phyloP scores from a whole-genome alignment of 2,329 filamentous ascomycete species.

The Helminthosporium solani region DNA sequence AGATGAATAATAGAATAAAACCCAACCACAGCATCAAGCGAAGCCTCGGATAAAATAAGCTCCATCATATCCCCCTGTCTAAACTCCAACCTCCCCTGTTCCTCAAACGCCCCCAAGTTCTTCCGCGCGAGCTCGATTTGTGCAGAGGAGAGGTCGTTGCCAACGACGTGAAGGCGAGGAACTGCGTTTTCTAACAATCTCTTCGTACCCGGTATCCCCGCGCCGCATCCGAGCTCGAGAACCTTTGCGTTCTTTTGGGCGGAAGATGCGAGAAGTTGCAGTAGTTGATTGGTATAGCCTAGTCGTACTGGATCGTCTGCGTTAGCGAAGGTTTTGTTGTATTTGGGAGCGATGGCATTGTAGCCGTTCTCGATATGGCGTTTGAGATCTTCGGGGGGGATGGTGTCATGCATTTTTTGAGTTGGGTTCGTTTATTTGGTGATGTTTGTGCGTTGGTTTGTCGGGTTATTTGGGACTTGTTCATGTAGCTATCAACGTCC shows the following conservation, averaged over 20 bases:
- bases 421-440: no score
- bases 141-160: slow-evolving; percentile 46
- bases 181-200: slow-evolving; percentile 19
- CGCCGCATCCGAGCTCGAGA: slow-evolving; percentile 34
- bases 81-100: slow-evolving; percentile 17
- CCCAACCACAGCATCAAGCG: slow-evolving; percentile 53
- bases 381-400: slow-evolving; percentile 24
- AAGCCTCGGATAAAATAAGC: slow-evolving; percentile 35
- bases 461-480: no score
- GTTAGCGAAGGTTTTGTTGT: slow-evolving; percentile 21
- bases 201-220: slow-evolving; percentile 31
- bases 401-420: not conserved
- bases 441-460: no score
- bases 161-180: slow-evolving; percentile 35
- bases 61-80: slow-evolving; percentile 47
- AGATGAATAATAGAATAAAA: slow-evolving; percentile 60
- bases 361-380: slow-evolving; percentile 28
- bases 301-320: slow-evolving; percentile 23
- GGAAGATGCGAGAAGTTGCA: slow-evolving; percentile 11
- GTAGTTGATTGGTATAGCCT: slow-evolving; percentile 21
- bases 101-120: slow-evolving; percentile 14
- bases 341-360: slow-evolving; percentile 31
- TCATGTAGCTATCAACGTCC: no score
- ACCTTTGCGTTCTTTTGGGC: slow-evolving; percentile 5
- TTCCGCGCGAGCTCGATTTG: slow-evolving; percentile 42